These are phyloP conservation scores for Colletotrichum euphorbiae DNA, from an alignment of 2,329 filamentous ascomycete genomes.

Conservation along the genomic window DNA sequence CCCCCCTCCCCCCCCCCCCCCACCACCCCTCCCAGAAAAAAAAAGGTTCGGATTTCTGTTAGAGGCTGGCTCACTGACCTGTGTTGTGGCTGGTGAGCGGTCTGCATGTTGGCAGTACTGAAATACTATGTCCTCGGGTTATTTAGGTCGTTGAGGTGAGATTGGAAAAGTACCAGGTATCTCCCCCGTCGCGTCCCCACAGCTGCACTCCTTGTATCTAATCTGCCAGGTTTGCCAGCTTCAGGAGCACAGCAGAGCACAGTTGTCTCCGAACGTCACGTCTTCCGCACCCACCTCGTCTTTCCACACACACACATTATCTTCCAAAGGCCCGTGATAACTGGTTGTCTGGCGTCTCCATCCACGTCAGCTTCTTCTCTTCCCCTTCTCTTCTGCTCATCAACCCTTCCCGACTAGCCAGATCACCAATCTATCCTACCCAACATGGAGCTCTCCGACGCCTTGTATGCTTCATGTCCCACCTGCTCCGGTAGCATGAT, in stretches of 20 bases:
- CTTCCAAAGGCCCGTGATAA: conserved; percentile 28
- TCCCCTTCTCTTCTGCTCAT: not conserved
- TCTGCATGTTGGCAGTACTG: not conserved
- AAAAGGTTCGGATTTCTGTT: not conserved
- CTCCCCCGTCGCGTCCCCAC: conserved; percentile 23
- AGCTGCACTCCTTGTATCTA: conserved; percentile 34
- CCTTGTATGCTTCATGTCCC: conserved; percentile 72
- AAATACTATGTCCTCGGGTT: not conserved
- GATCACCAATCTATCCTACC: conserved; percentile 25
- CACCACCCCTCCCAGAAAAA: too few species aligned
- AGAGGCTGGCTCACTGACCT: conserved; percentile 6
- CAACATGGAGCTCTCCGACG: conserved; percentile 91
- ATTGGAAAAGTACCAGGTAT: conserved; percentile 15
- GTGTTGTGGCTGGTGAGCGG: conserved; percentile 26
- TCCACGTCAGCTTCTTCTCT: conserved; percentile 34
- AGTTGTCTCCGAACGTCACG: conserved; percentile 35
- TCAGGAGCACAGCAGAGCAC: conserved; percentile 31
- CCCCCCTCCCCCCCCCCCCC: too few species aligned
- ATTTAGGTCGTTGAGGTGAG: not conserved
- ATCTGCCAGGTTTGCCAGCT: conserved; percentile 37
- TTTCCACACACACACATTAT: conserved; percentile 28
- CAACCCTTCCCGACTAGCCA: not conserved
- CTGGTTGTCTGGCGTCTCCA: conserved; percentile 33
- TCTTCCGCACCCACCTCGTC: conserved; percentile 35
- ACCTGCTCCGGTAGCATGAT: conserved; percentile 8